Evolutionary conservation across 192 early-diverging fungal species (phyloP), one percentile per base, ranked within the genome.

Genomic region (Coemansia sp.): DNA sequence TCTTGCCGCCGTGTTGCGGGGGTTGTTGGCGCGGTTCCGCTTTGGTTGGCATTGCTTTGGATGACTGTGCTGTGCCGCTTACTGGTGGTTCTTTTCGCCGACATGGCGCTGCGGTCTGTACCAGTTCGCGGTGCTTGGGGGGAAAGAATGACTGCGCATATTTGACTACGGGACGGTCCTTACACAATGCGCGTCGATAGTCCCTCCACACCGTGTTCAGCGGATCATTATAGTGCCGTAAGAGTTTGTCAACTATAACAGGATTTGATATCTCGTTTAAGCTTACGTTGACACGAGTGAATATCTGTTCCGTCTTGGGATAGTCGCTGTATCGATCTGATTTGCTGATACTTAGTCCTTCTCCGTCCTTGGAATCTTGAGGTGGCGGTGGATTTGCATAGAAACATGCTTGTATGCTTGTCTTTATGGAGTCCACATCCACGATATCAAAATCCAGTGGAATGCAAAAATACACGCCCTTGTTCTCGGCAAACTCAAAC

Each of bases 401-500:
- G 56, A 72, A 62, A 30, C 54, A 67, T 1, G 55, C 63, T 3
- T 50, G 64, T 0, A 69, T 20, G 9, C 38, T 17, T 25, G 66
- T 61, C 31, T 77, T 62, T 20, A 41, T 59, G n/a, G 59, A 59
- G 17, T 68, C 37, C 15, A 42, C 38, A 2, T 56, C 33, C 33
- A 84, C 84, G 19, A 87, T 34, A 20, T 85, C 75, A 30, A 82
- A 70, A n/a, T 84, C 71, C 38, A 78, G 77, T 4, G 87, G 87
- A 37, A 89, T 67, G 25, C 80, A 55, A 42, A 82, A 84, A 6
- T 75, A 68, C 29, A 79, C 75, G 20, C 69, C 68, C 6, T 77
- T 61, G 42, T 68, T 65, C 5, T 89, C 87, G 17, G 73, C 72
- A 70, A 89, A 85, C 57, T 85, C 83, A 52, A 89, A 68, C 3